These are phyloP conservation scores for Gnomoniopsis sp. DNA, from an alignment of 2,329 filamentous ascomycete species.

Conservation along the genomic window DNA sequence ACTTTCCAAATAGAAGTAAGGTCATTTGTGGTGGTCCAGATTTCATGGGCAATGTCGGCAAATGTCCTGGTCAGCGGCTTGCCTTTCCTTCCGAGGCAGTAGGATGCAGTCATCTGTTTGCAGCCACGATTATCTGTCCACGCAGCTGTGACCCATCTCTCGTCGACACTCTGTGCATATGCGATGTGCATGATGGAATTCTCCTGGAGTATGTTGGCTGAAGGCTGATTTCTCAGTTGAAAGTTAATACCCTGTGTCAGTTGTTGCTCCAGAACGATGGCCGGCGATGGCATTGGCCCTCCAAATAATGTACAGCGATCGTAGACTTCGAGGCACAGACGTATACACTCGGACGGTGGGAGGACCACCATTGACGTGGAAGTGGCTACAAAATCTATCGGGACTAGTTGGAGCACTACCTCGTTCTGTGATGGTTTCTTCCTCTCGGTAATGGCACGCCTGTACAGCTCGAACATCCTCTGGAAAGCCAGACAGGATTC, in stretches of 20 bases:
- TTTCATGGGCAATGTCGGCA: constrained; percentile 65
- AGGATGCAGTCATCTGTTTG: constrained; percentile 69
- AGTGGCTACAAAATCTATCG: constrained; percentile 64
- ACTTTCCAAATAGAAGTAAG: constrained; percentile 68
- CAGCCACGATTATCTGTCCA: constrained; percentile 79
- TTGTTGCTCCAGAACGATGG: constrained; percentile 70
- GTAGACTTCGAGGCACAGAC: constrained; percentile 71
- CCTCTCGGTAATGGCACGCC: constrained; percentile 44
- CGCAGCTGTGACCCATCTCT: constrained; percentile 73
- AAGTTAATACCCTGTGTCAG: constrained; percentile 70
- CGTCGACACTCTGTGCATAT: constrained; percentile 72
- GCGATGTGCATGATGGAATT: constrained; percentile 78
- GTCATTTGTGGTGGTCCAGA: constrained; percentile 76
- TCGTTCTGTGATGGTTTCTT: constrained; percentile 53
- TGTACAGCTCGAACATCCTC: constrained; percentile 65
- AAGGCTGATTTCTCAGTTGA: constrained; percentile 64
- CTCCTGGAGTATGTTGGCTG: constrained; percentile 70
- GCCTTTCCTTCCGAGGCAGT: constrained; percentile 63
- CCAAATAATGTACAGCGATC: constrained; percentile 65
- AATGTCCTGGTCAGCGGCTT: constrained; percentile 50
- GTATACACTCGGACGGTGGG: constrained; percentile 55
- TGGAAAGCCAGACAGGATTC: constrained; percentile 74
- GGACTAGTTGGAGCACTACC: constrained; percentile 74
- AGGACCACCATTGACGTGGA: constrained; percentile 61
- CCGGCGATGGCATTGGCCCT: constrained; percentile 60